These are phyloP conservation scores for Cyclocybe cylindracea DNA, from an alignment of 768 basidiomycete species.

Conservation along the genomic window DNA sequence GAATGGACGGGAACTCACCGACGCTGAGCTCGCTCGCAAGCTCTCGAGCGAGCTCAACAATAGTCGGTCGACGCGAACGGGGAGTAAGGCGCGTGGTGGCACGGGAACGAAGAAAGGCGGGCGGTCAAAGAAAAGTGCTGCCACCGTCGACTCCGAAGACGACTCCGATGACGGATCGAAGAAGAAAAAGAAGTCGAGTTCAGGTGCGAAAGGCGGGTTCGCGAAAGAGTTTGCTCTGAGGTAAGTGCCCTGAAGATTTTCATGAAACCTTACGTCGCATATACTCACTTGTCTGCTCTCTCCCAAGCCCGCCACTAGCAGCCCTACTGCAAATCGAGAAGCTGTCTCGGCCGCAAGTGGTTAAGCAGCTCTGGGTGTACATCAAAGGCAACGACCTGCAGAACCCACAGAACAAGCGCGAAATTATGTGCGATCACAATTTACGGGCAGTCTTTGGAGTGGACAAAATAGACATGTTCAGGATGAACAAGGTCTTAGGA, in stretches of 20 bases:
- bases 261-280: background rate
- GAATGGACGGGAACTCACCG: slow-evolving; percentile 54
- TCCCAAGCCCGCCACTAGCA: slow-evolving; percentile 68
- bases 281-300: slow-evolving; percentile 7
- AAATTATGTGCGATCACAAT: slow-evolving; percentile 80
- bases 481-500: slow-evolving; percentile 90
- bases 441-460: slow-evolving; percentile 76
- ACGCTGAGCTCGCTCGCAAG: slow-evolving; percentile 72
- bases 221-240: slow-evolving; percentile 76
- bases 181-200: slow-evolving; percentile 45
- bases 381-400: slow-evolving; percentile 83
- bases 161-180: slow-evolving; percentile 45
- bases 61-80: slow-evolving; percentile 53
- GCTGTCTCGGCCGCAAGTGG: slow-evolving; percentile 85
- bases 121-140: slow-evolving; percentile 55
- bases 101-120: slow-evolving; percentile 45
- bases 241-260: slow-evolving; percentile 34
- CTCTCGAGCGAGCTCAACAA: slow-evolving; percentile 67
- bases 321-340: slow-evolving; percentile 65
- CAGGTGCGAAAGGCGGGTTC: slow-evolving; percentile 70
- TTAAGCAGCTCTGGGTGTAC: slow-evolving; percentile 88
- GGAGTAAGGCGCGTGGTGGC: slow-evolving; percentile 34
- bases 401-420: slow-evolving; percentile 80
- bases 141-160: slow-evolving; percentile 53
- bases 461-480: slow-evolving; percentile 90